Percentiles rank a stretch among this genome's conserved stretches.
These are phyloP conservation scores for Cladophialophora immunda DNA, from an alignment of 2,329 filamentous ascomycete genomes.

Conservation along the genomic window DNA sequence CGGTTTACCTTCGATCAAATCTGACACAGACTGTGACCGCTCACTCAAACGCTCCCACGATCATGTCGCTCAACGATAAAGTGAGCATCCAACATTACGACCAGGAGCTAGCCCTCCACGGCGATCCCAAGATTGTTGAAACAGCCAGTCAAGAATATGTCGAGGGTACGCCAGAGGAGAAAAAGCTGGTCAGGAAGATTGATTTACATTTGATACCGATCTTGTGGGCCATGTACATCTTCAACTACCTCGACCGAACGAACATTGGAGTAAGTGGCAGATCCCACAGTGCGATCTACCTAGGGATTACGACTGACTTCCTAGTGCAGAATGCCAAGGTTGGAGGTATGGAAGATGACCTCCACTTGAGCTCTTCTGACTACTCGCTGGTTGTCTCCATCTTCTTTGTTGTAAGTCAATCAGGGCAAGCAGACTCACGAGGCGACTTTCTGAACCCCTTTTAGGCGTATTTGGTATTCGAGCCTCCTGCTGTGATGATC, in stretches of 20 bases:
- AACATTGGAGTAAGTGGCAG: constrained; percentile 50
- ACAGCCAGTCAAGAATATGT: constrained; percentile 40
- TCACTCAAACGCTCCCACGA: background rate
- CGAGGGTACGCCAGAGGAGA: constrained; percentile 52
- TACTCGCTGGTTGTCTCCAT: constrained; percentile 60
- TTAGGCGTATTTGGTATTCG: constrained; percentile 36
- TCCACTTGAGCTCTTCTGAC: constrained; percentile 55
- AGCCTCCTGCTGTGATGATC: constrained; percentile 58
- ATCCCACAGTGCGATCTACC: background rate
- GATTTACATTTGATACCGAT: constrained; percentile 59
- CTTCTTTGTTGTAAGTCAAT: constrained; percentile 56
- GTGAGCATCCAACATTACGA: constrained; percentile 20
- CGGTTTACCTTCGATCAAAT: background rate
- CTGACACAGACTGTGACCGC: background rate
- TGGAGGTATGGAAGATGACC: constrained; percentile 52
- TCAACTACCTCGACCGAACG: constrained; percentile 49
- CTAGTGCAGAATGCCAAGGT: constrained; percentile 51
- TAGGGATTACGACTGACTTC: constrained; percentile 45
- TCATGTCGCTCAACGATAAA: constrained; percentile 27
- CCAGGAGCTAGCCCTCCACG: constrained; percentile 18
- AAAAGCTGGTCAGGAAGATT: constrained; percentile 57
- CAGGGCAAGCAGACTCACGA: background rate
- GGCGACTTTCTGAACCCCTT: constrained; percentile 2
- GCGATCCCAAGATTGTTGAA: constrained; percentile 21
- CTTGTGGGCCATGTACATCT: constrained; percentile 52